Percentiles rank a stretch among this genome's conserved stretches.
Evolutionary conservation across 2,329 filamentous ascomycete genomes (phyloP).

Genomic region (Clarireedia homoeocarpa): DNA sequence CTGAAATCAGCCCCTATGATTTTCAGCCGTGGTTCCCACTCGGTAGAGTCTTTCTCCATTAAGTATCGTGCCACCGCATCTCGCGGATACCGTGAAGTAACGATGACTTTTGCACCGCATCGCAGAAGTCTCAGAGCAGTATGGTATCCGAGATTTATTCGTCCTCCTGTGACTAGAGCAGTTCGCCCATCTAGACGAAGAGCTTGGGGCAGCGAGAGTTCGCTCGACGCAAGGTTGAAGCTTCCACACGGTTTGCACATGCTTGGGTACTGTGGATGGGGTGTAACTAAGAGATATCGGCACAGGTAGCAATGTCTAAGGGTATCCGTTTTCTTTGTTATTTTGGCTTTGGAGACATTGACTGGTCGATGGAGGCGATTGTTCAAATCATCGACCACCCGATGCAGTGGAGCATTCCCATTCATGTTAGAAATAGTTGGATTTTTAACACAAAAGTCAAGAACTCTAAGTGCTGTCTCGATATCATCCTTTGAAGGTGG

Average conservation of each 20-base stretch:
- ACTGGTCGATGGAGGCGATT: not conserved
- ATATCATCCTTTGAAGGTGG: slow-evolving; percentile 1
- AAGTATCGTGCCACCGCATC: slow-evolving; percentile 12
- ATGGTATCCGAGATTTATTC: slow-evolving; percentile 14
- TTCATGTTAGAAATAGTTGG: not conserved
- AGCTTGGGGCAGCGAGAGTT: slow-evolving; percentile 12
- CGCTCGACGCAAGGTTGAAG: slow-evolving; percentile 14
- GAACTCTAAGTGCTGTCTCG: not conserved
- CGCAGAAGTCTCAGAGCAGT: slow-evolving; percentile 12
- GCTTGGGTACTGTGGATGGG: slow-evolving; percentile 12
- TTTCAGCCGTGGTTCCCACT: slow-evolving; percentile 8
- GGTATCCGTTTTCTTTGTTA: no score
- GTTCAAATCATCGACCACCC: not conserved
- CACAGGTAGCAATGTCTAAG: not conserved
- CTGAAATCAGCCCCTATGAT: slow-evolving; percentile 8
- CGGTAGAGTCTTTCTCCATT: slow-evolving; percentile 6
- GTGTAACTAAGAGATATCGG: not conserved
- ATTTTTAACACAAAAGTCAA: not conserved
- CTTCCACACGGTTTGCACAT: slow-evolving; percentile 14
- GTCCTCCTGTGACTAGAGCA: slow-evolving; percentile 13
- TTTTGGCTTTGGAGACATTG: no score
- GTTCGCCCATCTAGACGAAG: slow-evolving; percentile 11
- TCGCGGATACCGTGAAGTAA: slow-evolving; percentile 13
- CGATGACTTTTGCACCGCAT: slow-evolving; percentile 15
- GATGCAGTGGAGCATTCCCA: not conserved